phyloP scores from a whole-genome alignment of 2,329 filamentous ascomycete species.

The Arthrocladium fulminans region DNA sequence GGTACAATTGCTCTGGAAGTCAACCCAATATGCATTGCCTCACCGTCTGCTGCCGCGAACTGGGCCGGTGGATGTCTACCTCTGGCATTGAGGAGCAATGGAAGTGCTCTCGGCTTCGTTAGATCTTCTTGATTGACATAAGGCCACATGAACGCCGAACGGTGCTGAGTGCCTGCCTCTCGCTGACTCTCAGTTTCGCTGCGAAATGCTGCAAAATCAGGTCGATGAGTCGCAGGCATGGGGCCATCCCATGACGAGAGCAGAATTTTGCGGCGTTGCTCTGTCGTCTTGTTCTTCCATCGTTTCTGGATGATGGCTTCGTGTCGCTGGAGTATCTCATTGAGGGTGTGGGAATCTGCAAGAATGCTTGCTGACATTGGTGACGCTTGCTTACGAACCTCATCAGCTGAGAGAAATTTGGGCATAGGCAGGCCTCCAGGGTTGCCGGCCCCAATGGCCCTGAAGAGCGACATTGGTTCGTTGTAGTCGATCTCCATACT shows the following conservation, averaged over 20 bases:
- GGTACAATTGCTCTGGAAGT: constrained; percentile 19
- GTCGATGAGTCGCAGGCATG: constrained; percentile 44
- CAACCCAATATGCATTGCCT: constrained; percentile 27
- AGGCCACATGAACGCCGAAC: constrained; percentile 40
- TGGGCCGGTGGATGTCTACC: constrained; percentile 38
- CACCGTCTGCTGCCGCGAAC: constrained; percentile 43
- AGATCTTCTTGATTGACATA: constrained; percentile 53
- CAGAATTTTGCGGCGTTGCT: constrained; percentile 41
- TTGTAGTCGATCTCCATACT: too few species aligned
- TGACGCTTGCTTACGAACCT: constrained; percentile 15
- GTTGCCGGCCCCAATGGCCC: not conserved
- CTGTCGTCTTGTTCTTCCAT: constrained; percentile 46
- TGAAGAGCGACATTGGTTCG: not conserved
- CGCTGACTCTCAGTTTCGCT: constrained; percentile 16
- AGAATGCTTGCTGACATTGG: constrained; percentile 28
- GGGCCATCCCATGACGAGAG: constrained; percentile 41
- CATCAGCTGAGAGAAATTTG: constrained; percentile 7
- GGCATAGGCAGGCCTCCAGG: not conserved
- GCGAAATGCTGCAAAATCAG: constrained; percentile 39
- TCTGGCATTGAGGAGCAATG: constrained; percentile 46
- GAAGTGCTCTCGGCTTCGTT: constrained; percentile 33
- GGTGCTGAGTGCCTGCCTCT: not conserved
- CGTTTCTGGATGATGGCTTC: constrained; percentile 45
- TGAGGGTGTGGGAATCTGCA: constrained; percentile 29
- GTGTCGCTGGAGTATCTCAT: constrained; percentile 41